Conservation (phyloP, 176 grass and related monocot genomes). For the Paspalum notatum region DNA sequence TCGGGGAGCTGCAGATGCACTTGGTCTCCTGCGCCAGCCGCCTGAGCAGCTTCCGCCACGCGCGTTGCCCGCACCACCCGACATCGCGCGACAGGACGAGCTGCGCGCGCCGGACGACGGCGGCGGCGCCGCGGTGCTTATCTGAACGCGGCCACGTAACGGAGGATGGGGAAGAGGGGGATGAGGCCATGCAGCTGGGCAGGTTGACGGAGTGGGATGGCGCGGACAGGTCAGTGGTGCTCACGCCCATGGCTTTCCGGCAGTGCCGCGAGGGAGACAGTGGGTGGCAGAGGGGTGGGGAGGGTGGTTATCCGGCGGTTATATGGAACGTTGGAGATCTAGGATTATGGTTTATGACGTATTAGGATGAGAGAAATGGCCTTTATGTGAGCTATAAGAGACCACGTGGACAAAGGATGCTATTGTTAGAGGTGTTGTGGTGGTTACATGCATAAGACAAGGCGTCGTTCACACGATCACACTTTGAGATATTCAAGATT, state of each 20-base stretch:
- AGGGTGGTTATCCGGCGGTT: constrained; percentile 17
- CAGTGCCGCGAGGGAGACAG: background rate
- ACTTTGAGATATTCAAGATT: background rate
- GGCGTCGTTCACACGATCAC: background rate
- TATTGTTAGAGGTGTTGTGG: background rate
- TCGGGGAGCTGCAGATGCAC: constrained; percentile 56
- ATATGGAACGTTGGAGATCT: background rate
- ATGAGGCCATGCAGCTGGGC: constrained; percentile 49
- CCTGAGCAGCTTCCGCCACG: constrained; percentile 67
- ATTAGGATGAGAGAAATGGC: background rate
- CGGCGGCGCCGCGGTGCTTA: constrained; percentile 34
- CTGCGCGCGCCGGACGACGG: constrained; percentile 54
- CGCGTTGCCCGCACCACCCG: constrained; percentile 54
- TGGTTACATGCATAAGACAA: background rate
- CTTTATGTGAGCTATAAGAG: background rate
- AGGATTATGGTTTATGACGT: background rate
- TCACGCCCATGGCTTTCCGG: constrained; percentile 39
- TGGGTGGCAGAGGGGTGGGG: background rate
- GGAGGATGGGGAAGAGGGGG: constrained; percentile 58
- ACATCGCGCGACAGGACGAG: constrained; percentile 51
- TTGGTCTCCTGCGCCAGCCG: constrained; percentile 75
- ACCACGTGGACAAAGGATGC: background rate
- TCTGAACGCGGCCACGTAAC: constrained; percentile 33
- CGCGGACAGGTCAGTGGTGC: constrained; percentile 42
- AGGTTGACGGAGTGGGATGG: constrained; percentile 30